Base-by-base conservation (phyloP, 2,329 filamentous ascomycete genomes). In the Epichloe coenophiala region DNA sequence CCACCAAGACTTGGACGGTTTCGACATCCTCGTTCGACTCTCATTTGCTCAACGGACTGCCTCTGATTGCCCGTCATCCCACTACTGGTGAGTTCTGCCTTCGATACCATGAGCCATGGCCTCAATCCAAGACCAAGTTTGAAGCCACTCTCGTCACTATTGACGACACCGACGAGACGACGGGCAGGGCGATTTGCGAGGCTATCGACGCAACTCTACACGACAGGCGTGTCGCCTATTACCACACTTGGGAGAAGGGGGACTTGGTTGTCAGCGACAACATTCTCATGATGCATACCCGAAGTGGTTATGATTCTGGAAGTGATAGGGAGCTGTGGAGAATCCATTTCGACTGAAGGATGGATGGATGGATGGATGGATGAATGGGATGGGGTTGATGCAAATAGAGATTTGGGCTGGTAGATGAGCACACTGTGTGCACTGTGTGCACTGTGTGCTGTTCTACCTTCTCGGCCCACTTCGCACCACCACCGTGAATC, bases 71-170 rank as follows among this genome's bases (percentile, higher is more conserved):
- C 1, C 56, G 63, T 0, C 75, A 79, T 51, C 73, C 72, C 0
- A 61, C 62, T 0, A 76, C 71, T 0, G 66, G 64, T 0, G 61
- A 65, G 12, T 69, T 73, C 0, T 79, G 76, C 55, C 56, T 80
- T 5, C 70, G 75, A 21, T 80, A 73, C 57, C 75, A 78, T 52
- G 73, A 79, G 55, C 72, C 73, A 0, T 78, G 75, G 75, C 71
- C 73, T 0, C 64, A 70, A 43, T 66, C 63, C n/a, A 74, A 71
- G 60, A 78, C 76, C 0, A 64, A 63, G 13, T 78, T 77, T 43
- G 70, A 73, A 7, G 67, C 71, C 2, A 74, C 70, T 0, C 55
- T 67, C 5, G 64, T 75, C 0, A 61, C 56, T 0, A 70, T 76
- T 21, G 73, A 75, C 23, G 63, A 60, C 1, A 63, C 59, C 2